These are phyloP conservation scores for Tremellales sp. DNA, from an alignment of 1,284 basidiomycete genomes.

Conservation along the genomic window DNA sequence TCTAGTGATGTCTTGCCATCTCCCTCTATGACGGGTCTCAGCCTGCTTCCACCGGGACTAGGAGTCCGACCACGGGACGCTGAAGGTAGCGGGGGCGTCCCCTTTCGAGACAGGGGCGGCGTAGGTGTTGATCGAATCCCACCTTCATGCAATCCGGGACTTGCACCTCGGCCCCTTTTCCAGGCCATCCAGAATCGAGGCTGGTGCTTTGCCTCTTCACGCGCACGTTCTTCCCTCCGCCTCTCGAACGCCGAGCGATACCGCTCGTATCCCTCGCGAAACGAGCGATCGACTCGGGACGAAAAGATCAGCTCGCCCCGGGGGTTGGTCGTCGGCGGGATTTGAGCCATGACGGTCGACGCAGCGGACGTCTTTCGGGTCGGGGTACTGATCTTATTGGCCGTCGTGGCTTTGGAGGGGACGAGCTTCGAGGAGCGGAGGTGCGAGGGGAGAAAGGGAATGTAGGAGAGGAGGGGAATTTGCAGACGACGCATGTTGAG, in stretches of 20 bases:
- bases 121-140: conserved; percentile 10
- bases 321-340: conserved; percentile 83
- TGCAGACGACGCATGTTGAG: conserved; percentile 87
- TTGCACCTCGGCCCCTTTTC: conserved; percentile 2
- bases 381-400: conserved; percentile 48
- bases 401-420: conserved; percentile 36
- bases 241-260: conserved; percentile 89
- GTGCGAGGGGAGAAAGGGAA: conserved; percentile 64
- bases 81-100: conserved; percentile 19
- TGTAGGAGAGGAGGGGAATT: conserved; percentile 56
- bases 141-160: conserved; percentile 2
- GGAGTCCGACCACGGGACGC: conserved; percentile 9
- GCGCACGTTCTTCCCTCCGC: conserved; percentile 60
- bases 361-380: conserved; percentile 7
- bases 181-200: conserved; percentile 3
- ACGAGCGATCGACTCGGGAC: conserved; percentile 72
- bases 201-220: conserved; percentile 28
- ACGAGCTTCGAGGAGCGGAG: conserved; percentile 56
- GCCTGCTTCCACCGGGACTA: conserved; percentile 13
- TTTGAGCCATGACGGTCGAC: conserved; percentile 63
- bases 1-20: neutral
- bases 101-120: conserved; percentile 20
- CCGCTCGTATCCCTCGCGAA: conserved; percentile 88
- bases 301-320: conserved; percentile 96
- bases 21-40: neutral